A percentile compares a stretch with the other conserved stretches of the same genome.
Conservation (phyloP, 768 basidiomycete species). For the Calocybe cyanea region DNA sequence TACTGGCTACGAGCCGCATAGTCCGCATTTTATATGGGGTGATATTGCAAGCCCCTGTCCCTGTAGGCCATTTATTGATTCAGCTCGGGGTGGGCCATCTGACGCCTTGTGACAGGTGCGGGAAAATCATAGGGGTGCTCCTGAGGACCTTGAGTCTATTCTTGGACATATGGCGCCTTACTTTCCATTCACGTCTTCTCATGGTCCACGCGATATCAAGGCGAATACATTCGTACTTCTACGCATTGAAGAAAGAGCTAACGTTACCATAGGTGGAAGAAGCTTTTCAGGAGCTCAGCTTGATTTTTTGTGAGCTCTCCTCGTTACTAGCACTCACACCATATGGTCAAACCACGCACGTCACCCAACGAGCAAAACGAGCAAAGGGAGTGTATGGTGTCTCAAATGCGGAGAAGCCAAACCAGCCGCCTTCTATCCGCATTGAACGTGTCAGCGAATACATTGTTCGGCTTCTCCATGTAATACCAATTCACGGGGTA, state of each 20-base stretch:
- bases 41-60: constrained; percentile 40
- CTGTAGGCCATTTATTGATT: constrained; percentile 28
- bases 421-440: constrained; percentile 31
- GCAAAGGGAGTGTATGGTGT: neutral
- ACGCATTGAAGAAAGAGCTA: constrained; percentile 1
- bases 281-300: constrained; percentile 64
- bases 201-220: constrained; percentile 55
- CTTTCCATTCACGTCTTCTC: constrained; percentile 70
- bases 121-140: constrained; percentile 15
- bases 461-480: constrained; percentile 54
- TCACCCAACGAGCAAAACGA: constrained; percentile 9
- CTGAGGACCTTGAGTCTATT: constrained; percentile 52
- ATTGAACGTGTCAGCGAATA: constrained; percentile 55
- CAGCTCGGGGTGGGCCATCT: constrained; percentile 6
- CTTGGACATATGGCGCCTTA: constrained; percentile 75
- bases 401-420: neutral
- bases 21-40: constrained; percentile 56
- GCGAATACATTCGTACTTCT: constrained; percentile 25
- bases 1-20: constrained; percentile 57
- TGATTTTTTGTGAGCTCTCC: constrained; percentile 74
- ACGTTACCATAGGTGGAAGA: constrained; percentile 51
- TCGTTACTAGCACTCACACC: constrained; percentile 54
- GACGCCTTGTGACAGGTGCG: constrained; percentile 19
- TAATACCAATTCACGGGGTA: constrained; percentile 37
- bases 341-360: constrained; percentile 16